Evolutionary conservation across 2,329 filamentous ascomycete species (phyloP), one percentile per base, ranked within the genome.

Genomic region (Lasiodiplodia citricola): DNA sequence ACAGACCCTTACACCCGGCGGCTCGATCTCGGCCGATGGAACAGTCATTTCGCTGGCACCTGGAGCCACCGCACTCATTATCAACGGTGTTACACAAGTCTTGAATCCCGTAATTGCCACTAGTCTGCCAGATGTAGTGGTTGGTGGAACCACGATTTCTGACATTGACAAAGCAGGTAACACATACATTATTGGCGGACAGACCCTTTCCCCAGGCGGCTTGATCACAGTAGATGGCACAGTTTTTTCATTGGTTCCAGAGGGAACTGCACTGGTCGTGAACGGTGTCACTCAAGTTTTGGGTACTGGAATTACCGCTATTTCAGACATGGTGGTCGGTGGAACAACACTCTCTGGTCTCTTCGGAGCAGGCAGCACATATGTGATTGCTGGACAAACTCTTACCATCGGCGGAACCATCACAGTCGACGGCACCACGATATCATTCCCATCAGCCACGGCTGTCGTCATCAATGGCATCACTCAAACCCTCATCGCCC

Each of bases 371-470:
- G 66, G 56, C 44, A 57, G 50, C 16, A 62, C 55, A 1, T 84
- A 82, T 54, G 68, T 82, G 13, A 73, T 83, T 16, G 74, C 75
- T 25, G 81, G 78, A 11, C 75, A 81, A 51, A 82, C 80, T 1
- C 74, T 83, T 1, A 72, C 73, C 1, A 76, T 80, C 8, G 80
- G 78, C 11, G 76, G 77, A 8, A 70, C 70, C 1, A 75, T 81
- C 28, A 78, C 75, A 14, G 72, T 80, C 1, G 71, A 71, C 37
- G 79, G 79, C 6, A 77, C 73, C 1, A 76, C 73, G 4, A 68
- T 81, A 3, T 79, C 79, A 2, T 74, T 81, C 8, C 72, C 73
- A 21, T 77, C 75, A 4, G 77, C 72, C 14, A 73, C 75, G 6
- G 74, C 75, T 16, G 70, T 78, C 10, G 73, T 80, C 7, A 69